Evolutionary conservation across 2,329 filamentous ascomycete genomes (phyloP).

Genomic region (Arthrobotrys sinensis): DNA sequence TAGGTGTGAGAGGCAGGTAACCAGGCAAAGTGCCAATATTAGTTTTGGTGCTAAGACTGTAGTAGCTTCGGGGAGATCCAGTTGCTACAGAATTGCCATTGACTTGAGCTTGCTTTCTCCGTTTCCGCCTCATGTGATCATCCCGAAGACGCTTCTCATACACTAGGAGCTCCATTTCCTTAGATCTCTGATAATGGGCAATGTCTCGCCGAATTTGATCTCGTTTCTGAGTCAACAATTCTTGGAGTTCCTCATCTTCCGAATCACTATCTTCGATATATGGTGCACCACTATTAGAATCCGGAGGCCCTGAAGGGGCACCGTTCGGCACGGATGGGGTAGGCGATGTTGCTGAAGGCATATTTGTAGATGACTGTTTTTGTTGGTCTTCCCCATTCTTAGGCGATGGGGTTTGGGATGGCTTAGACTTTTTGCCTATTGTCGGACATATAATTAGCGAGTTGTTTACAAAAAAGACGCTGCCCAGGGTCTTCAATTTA

Average conservation of each 20-base stretch:
- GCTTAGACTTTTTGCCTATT: constrained; percentile 36
- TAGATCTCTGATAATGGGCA: constrained; percentile 48
- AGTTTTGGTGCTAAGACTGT: constrained; percentile 55
- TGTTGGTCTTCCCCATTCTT: constrained; percentile 37
- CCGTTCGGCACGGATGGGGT: constrained; percentile 13
- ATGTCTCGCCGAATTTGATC: constrained; percentile 57
- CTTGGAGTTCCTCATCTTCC: constrained; percentile 59
- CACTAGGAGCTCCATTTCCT: constrained; percentile 58
- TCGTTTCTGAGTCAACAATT: constrained; percentile 49
- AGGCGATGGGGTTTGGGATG: constrained; percentile 11
- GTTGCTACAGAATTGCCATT: constrained; percentile 36
- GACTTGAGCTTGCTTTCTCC: constrained; percentile 52
- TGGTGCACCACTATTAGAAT: constrained; percentile 34
- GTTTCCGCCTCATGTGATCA: constrained; percentile 55
- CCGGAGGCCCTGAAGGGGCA: background rate
- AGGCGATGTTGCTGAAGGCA: constrained; percentile 20
- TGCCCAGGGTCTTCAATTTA: constrained; percentile 1
- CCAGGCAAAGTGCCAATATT: constrained; percentile 56
- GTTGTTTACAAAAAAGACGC: background rate
- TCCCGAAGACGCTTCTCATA: constrained; percentile 59
- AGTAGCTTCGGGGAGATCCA: constrained; percentile 57
- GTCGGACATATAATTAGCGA: background rate
- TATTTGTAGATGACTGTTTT: constrained; percentile 25
- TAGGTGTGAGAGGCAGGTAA: constrained; percentile 52
- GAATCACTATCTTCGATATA: constrained; percentile 60